These are phyloP conservation scores for Handroanthus guayacan DNA, from an alignment of 257 asterid species.

Conservation along the genomic window DNA sequence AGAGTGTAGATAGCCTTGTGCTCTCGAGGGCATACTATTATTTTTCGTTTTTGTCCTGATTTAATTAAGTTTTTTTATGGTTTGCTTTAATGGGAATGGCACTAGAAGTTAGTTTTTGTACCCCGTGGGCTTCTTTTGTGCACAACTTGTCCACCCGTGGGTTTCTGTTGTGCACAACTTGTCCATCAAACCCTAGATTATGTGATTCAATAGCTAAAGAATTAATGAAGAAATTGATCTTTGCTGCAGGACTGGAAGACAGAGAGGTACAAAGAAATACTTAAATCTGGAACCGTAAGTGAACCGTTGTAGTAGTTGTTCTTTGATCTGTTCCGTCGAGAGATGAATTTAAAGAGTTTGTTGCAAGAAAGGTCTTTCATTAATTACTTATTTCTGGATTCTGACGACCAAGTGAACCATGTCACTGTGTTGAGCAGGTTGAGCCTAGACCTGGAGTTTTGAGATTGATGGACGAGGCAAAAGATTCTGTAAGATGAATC, in stretches of 20 bases:
- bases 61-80: background rate
- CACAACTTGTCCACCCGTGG: slow-evolving; percentile 23
- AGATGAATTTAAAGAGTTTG: slow-evolving; percentile 19
- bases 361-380: background rate
- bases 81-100: background rate
- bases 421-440: slow-evolving; percentile 62
- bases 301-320: slow-evolving; percentile 15
- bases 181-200: background rate
- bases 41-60: slow-evolving; percentile 3
- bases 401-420: slow-evolving; percentile 1
- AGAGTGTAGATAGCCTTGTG: background rate
- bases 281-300: slow-evolving; percentile 94
- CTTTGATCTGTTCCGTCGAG: slow-evolving; percentile 6
- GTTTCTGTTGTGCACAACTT: slow-evolving; percentile 19
- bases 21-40: background rate
- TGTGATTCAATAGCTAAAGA: slow-evolving; percentile 23
- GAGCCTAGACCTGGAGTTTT: slow-evolving; percentile 95
- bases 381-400: background rate
- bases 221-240: background rate
- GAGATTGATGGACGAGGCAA: slow-evolving; percentile 97
- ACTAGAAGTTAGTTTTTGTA: background rate
- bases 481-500: slow-evolving; percentile 80
- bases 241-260: slow-evolving; percentile 94
- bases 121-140: background rate
- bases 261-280: slow-evolving; percentile 91